phyloP scores from a whole-genome alignment of 1,139 yeast species.

The Diutina mesorugosa region DNA sequence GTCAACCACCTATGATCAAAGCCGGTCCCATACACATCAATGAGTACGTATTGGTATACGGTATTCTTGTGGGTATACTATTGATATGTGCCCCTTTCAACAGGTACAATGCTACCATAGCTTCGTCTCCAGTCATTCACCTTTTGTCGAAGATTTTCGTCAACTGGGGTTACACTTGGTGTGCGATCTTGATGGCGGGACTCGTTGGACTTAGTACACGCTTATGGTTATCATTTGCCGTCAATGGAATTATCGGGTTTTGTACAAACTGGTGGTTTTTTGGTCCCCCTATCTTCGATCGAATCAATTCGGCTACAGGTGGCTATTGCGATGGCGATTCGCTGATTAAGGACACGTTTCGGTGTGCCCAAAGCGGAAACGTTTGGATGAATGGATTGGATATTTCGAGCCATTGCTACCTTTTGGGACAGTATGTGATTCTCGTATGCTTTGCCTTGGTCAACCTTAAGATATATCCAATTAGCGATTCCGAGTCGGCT shows the following conservation, averaged over 20 bases:
- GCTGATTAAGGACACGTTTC: constrained; percentile 3
- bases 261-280: constrained; percentile 28
- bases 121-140: constrained; percentile 7
- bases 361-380: constrained; percentile 11
- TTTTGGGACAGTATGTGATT: not conserved
- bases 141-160: constrained; percentile 9
- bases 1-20: not conserved
- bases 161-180: constrained; percentile 18
- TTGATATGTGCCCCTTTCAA: not conserved
- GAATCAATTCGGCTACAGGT: constrained; percentile 25
- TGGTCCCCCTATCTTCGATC: constrained; percentile 32
- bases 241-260: constrained; percentile 9
- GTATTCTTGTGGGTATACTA: not conserved
- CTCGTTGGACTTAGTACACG: constrained; percentile 4
- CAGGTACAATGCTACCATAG: not conserved
- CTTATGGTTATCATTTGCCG: constrained; percentile 6
- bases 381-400: constrained; percentile 49
- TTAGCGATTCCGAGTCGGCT: constrained; percentile 1
- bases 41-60: not conserved
- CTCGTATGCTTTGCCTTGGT: constrained; percentile 29
- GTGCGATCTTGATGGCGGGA: constrained; percentile 11
- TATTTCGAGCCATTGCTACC: constrained; percentile 31
- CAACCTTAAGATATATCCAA: constrained; percentile 7
- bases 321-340: constrained; percentile 21
- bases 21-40: not conserved